Conservation (phyloP, 2,329 filamentous ascomycete genomes). For the Aureobasidium sp. region DNA sequence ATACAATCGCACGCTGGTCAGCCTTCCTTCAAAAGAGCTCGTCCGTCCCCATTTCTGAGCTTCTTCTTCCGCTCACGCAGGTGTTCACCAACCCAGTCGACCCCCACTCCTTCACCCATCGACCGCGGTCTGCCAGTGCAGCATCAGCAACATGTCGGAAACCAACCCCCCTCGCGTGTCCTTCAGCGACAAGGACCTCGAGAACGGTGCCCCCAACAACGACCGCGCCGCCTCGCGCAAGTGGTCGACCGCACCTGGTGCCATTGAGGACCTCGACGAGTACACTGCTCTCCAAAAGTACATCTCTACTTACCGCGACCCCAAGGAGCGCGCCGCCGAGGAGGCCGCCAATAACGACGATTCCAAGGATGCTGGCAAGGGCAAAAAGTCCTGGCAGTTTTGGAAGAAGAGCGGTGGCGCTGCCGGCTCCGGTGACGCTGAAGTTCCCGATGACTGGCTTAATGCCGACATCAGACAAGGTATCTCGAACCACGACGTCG, state of each 20-base stretch:
- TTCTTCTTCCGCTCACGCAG: constrained; percentile 14
- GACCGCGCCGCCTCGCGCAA: constrained; percentile 28
- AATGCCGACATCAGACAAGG: constrained; percentile 59
- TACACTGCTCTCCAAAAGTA: constrained; percentile 59
- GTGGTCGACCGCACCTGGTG: constrained; percentile 32
- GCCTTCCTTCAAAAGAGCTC: constrained; percentile 15
- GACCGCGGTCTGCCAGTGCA: constrained; percentile 14
- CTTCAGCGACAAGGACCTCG: constrained; percentile 33
- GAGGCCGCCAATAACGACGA: constrained; percentile 32
- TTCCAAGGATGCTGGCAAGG: constrained; percentile 36
- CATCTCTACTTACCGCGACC: constrained; percentile 58
- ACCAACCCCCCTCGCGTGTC: constrained; percentile 27
- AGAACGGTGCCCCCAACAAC: constrained; percentile 27
- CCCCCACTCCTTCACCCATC: constrained; percentile 7
- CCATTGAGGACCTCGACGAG: constrained; percentile 48
- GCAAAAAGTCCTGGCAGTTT: constrained; percentile 50
- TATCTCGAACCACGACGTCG: constrained; percentile 52
- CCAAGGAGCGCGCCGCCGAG: constrained; percentile 41
- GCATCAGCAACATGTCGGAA: constrained; percentile 25
- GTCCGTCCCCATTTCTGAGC: constrained; percentile 1
- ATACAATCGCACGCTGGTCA: constrained; percentile 6
- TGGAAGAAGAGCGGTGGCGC: constrained; percentile 37
- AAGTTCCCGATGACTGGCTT: constrained; percentile 59
- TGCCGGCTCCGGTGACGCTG: constrained; percentile 28
- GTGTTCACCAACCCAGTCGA: constrained; percentile 12